Conservation (phyloP, 2,329 filamentous ascomycete species). For the Periconia sp. region DNA sequence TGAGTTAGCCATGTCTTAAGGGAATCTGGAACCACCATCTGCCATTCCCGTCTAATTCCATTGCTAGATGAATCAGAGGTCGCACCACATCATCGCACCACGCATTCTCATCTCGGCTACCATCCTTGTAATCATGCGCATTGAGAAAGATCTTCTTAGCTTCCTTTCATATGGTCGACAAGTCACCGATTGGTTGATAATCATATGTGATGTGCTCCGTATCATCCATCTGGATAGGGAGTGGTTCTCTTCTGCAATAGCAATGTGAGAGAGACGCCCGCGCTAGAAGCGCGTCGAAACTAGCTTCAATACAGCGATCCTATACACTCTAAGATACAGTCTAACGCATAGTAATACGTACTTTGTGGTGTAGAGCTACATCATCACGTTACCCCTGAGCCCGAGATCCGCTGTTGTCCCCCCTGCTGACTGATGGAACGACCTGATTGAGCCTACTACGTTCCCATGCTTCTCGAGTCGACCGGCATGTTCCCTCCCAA, state of each 20-base stretch:
- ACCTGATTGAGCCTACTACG: conserved; percentile 9
- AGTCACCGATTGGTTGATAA: conserved; percentile 11
- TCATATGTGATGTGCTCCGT: conserved; percentile 9
- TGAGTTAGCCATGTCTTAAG: conserved; percentile 12
- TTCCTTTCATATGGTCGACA: conserved; percentile 14
- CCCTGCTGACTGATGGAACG: conserved; percentile 7
- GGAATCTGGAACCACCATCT: conserved; percentile 21
- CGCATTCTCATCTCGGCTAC: conserved; percentile 22
- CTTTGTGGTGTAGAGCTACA: conserved; percentile 8
- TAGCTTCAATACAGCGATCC: conserved; percentile 5
- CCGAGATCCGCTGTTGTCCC: conserved; percentile 8
- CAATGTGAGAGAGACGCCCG: no score
- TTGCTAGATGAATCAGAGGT: conserved; percentile 24
- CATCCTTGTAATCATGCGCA: conserved; percentile 20
- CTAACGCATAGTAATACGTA: conserved; percentile 8
- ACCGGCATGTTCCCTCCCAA: no score
- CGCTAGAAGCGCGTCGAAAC: conserved; percentile 4
- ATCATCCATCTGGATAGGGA: conserved; percentile 8
- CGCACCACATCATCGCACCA: conserved; percentile 24
- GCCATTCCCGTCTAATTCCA: conserved; percentile 18
- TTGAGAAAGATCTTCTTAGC: conserved; percentile 22
- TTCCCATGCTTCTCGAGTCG: conserved; percentile 11
- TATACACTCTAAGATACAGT: conserved; percentile 6
- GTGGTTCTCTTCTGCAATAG: conserved; percentile 5
- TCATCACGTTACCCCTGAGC: not conserved